Base-by-base conservation (phyloP, 2,329 filamentous ascomycete genomes). In the Fusarium nelsonii region DNA sequence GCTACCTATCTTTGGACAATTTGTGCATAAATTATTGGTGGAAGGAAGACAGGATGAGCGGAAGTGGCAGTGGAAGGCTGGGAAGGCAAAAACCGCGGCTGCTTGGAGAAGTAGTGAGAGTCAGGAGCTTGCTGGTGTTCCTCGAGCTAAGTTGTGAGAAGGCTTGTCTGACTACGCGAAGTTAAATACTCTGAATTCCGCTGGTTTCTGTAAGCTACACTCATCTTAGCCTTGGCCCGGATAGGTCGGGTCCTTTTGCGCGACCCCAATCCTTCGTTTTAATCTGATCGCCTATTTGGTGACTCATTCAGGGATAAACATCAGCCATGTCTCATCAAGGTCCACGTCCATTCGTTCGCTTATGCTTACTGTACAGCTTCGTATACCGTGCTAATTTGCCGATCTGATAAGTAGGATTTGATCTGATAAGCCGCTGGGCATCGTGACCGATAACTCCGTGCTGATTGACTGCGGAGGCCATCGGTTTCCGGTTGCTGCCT, bases 21-120 rank as follows among this genome's bases (percentile, higher is more conserved):
- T 65, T 39, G 65, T 68, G 2, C 50, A 68, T 40, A 62, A 46
- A 15, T 26, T 68, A 3, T 15, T 68, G 11, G 30, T 39, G 1
- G 61, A 68, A 6, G 60, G 51, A 18, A 53, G n/a, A 12, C 65
- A 68, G 16, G 28, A 32, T 12, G 45, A 68, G 18, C 10, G 30
- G 1, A 68, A 68, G 30, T 68, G 65, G 65, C 65, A 66, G 34
- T 68, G 65, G 65, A 68, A 68, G 39, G 62, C 48, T 11, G 40
- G 45, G 7, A 69, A 68, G 18, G 34, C 65, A 1, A 69, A 69
- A 46, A 16, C 51, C 0, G 48, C 65, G 16, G 61, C 60, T 16
- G 65, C 52, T 1, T 68, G 65, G 65, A 59, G 65, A 14, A 66
- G 65, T 12, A 69, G 65, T 32, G 65, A 60, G 1, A 68, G 65